A percentile compares a stretch with the other conserved stretches of the same genome.
phyloP scores from a whole-genome alignment of 805 yeast genomes.

The Barnettozyma populi region DNA sequence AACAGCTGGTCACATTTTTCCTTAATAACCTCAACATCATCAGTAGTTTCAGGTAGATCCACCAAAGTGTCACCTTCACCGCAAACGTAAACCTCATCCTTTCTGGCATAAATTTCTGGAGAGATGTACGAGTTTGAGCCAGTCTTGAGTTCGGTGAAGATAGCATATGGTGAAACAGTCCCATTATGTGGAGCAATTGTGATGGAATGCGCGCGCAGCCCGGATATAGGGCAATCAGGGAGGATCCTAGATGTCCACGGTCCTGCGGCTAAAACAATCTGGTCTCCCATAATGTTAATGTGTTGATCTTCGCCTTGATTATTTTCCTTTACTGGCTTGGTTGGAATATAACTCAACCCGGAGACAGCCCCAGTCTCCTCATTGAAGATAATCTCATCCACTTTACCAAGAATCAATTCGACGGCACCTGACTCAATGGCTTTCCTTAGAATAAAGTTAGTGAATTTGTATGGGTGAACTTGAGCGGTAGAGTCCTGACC shows the following conservation, averaged over 20 bases:
- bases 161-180: slow-evolving; percentile 85
- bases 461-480: slow-evolving; percentile 92
- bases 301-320: slow-evolving; percentile 25
- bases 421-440: slow-evolving; percentile 80
- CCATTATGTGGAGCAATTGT: slow-evolving; percentile 77
- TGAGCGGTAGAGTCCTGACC: slow-evolving; percentile 89
- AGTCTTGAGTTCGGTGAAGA: slow-evolving; percentile 85
- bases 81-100: slow-evolving; percentile 93
- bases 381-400: slow-evolving; percentile 56
- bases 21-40: slow-evolving; percentile 82
- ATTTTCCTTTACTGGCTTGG: slow-evolving; percentile 18
- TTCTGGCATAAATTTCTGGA: slow-evolving; percentile 93
- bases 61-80: slow-evolving; percentile 94
- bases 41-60: slow-evolving; percentile 89
- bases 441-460: slow-evolving; percentile 73
- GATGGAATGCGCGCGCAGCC: slow-evolving; percentile 91
- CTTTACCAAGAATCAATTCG: slow-evolving; percentile 83
- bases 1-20: slow-evolving; percentile 87
- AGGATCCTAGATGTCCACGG: slow-evolving; percentile 94
- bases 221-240: slow-evolving; percentile 92
- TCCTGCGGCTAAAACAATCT: slow-evolving; percentile 82
- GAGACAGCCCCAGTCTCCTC: slow-evolving; percentile 61
- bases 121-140: slow-evolving; percentile 65
- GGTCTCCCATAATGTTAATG: slow-evolving; percentile 57
- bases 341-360: slow-evolving; percentile 60